Evolutionary conservation across 768 basidiomycete genomes (phyloP).

Genomic region (Lanmaoa pseudosensibilis): DNA sequence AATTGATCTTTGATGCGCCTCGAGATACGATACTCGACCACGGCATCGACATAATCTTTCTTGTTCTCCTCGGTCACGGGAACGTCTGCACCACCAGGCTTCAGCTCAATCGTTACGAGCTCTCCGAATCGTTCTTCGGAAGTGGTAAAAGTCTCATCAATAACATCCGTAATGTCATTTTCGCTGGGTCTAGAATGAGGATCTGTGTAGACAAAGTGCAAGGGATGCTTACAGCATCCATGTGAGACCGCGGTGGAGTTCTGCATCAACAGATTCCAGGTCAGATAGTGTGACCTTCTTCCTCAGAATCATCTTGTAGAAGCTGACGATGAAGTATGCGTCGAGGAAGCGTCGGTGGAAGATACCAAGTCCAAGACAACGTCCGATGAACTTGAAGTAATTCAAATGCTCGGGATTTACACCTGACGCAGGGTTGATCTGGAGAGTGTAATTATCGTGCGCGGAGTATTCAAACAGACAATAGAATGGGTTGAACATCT

Average conservation of each 20-base stretch:
- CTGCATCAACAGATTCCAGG: constrained; percentile 95
- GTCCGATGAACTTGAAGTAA: constrained; percentile 99
- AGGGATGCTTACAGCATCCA: constrained; percentile 89
- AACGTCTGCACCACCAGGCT: constrained; percentile 80
- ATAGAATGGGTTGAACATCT: constrained; percentile 99
- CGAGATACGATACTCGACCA: constrained; percentile 97
- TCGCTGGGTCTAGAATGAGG: constrained; percentile 54
- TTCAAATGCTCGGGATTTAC: constrained; percentile 99
- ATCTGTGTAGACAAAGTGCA: neutral
- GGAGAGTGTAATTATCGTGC: constrained; percentile 99
- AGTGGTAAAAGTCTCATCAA: constrained; percentile 97
- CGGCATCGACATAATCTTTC: constrained; percentile 93
- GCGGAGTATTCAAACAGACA: constrained; percentile 99
- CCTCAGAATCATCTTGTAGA: constrained; percentile 99
- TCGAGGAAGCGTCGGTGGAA: constrained; percentile 99
- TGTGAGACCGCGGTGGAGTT: constrained; percentile 89
- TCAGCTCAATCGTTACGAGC: constrained; percentile 95
- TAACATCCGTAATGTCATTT: constrained; percentile 97
- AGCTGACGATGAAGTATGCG: constrained; percentile 98
- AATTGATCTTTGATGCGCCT: constrained; percentile 98
- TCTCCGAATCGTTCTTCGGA: constrained; percentile 98
- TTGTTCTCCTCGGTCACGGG: constrained; percentile 97
- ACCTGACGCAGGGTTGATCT: constrained; percentile 97
- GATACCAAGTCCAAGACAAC: constrained; percentile 92
- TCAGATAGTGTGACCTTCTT: constrained; percentile 95